Base-by-base conservation (phyloP, 2,329 filamentous ascomycete species). In the Chrysoporthe puriensis region DNA sequence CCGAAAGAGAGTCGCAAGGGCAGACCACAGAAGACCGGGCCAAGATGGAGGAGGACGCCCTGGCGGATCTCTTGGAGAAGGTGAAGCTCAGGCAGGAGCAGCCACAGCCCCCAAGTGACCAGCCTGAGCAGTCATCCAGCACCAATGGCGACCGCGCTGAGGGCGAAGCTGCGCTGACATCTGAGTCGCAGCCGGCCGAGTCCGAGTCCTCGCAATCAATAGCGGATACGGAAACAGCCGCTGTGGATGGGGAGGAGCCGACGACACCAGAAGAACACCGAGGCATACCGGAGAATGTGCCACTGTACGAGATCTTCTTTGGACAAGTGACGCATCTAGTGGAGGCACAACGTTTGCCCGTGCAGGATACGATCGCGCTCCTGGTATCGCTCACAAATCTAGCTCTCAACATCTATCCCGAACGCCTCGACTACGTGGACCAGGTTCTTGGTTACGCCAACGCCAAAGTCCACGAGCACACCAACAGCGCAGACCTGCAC, bases 301-400 rank as follows among this genome's bases (percentile, higher is more conserved):
- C 93, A 79, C 87, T 99, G 34, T 98, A 98, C 78, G 94, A 98
- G 79, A 93, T 98, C 69, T 99, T 98, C 84, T 97, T 98, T 76
- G 91, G 94, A 63, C 96, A 98, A 79, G 96, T 98, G 70, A 91
- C 96, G 76, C 94, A 95, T 74, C 84, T 99, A 63, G 94, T 98
- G 70, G 95, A 94, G 79, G 92, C 92, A 63, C 93, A 97, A 75
- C 90, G 93, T 72, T 85, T 99, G 63, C 91, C 94, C 0, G 95
- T 99, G 71, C 94, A 97, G 78, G 96, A 99, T 77, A 97, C 92
- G 21, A 96, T 97, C 73, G 96, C 94, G 11, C 83, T 99, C 54
- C 84, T 98, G 57, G 95, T 97, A n/a, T 99, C 96, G 4, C 84
- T 99, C 52, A 90, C 91, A 50, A 98, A 98, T 73, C 87, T 99